Evolutionary conservation across 495 filamentous ascomycete species (phyloP).

Genomic region (Penicilliopsis zonata): DNA sequence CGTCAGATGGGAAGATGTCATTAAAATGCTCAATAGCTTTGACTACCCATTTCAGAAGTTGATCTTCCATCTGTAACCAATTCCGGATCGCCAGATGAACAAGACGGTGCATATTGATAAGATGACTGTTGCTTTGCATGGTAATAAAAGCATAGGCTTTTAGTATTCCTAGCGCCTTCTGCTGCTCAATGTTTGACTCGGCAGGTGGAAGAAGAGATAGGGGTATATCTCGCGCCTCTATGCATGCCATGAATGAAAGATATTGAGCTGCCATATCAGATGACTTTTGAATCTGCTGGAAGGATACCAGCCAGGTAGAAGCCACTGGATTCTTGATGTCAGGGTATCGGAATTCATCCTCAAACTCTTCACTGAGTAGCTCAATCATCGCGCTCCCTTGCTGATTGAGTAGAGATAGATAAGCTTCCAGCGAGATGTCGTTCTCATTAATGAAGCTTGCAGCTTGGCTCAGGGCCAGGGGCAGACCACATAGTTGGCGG

Average conservation of each 20-base stretch:
- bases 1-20: too few species aligned
- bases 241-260: slow-evolving; percentile 22
- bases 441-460: slow-evolving; percentile 35
- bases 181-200: slow-evolving; percentile 3
- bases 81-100: slow-evolving; percentile 13
- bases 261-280: slow-evolving; percentile 17
- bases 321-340: slow-evolving; percentile 20
- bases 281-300: slow-evolving; percentile 19
- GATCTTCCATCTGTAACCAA: slow-evolving; percentile 5
- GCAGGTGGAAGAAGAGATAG: slow-evolving; percentile 14
- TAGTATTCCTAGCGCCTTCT: slow-evolving; percentile 10
- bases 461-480: slow-evolving; percentile 37
- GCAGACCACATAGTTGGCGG: slow-evolving; percentile 24
- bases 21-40: too few species aligned
- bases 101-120: slow-evolving; percentile 7
- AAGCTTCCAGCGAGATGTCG: slow-evolving; percentile 8
- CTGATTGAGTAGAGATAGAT: slow-evolving; percentile 17
- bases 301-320: slow-evolving; percentile 31
- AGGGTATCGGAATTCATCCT: slow-evolving; percentile 16
- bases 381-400: slow-evolving; percentile 16
- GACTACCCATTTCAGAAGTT: too few species aligned
- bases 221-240: slow-evolving; percentile 16
- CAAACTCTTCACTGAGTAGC: slow-evolving; percentile 19
- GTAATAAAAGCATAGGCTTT: slow-evolving; percentile 12
- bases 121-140: slow-evolving; percentile 1